Conservation (phyloP, 106 monocot genomes). For the Amphibolis antarctica region DNA sequence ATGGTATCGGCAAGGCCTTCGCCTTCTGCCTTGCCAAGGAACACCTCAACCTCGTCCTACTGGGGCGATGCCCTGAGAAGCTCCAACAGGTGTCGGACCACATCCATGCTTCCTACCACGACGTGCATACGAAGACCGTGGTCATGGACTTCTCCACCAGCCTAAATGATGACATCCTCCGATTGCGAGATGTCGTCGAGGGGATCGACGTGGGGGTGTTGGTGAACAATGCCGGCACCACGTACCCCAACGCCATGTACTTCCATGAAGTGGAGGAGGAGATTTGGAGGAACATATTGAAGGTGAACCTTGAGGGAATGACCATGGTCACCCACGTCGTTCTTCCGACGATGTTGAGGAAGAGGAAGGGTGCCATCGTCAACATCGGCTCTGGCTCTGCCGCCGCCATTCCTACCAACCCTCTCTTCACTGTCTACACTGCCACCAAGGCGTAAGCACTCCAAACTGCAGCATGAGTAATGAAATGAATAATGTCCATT, state of each 20-base stretch:
- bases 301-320: constrained; percentile 8
- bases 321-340: constrained; percentile 9
- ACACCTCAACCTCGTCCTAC: constrained; percentile 52
- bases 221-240: constrained; percentile 17
- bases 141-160: constrained; percentile 10
- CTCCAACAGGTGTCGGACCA: constrained; percentile 27
- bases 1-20: constrained; percentile 68
- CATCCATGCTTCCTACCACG: constrained; percentile 19
- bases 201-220: constrained; percentile 11
- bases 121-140: constrained; percentile 6
- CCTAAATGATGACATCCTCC: not conserved
- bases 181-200: not conserved
- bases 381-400: constrained; percentile 16
- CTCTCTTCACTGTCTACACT: constrained; percentile 12
- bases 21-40: constrained; percentile 50
- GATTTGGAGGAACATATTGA: constrained; percentile 3
- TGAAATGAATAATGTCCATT: no score
- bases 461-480: not conserved
- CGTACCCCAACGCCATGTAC: not conserved
- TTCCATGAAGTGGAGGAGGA: constrained; percentile 14
- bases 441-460: constrained; percentile 15
- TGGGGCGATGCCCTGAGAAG: constrained; percentile 63
- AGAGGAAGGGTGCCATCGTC: constrained; percentile 8
- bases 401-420: constrained; percentile 6
- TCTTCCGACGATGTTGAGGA: constrained; percentile 15